Evolutionary conservation across 2,329 filamentous ascomycete species (phyloP).

Genomic region (Penicillium griseofulvum): DNA sequence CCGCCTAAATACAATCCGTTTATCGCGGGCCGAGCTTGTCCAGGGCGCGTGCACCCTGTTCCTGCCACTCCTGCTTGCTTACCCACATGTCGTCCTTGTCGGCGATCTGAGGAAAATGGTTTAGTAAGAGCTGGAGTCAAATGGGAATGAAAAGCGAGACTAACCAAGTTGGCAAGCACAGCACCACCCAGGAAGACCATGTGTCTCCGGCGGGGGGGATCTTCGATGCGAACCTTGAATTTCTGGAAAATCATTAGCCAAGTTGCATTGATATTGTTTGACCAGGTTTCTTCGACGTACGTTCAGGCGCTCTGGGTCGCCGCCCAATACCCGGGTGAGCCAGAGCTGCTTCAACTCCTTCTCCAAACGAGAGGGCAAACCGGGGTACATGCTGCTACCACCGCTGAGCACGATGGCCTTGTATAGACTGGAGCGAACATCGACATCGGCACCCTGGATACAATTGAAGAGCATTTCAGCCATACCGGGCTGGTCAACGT

Average conservation of each 20-base stretch:
- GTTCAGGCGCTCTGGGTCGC: conserved; percentile 86
- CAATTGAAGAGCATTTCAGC: conserved; percentile 99
- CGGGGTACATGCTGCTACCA: conserved; percentile 98
- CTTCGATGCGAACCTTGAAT: conserved; percentile 99
- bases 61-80: conserved; percentile 92
- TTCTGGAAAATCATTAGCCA: conserved; percentile 55
- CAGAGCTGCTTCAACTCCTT: conserved; percentile 99
- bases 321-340: conserved; percentile 85
- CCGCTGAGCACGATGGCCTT: conserved; percentile 96
- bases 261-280: not conserved
- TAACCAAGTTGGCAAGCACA: conserved; percentile 86
- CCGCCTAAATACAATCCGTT: conserved; percentile 23
- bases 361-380: conserved; percentile 87
- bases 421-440: conserved; percentile 89
- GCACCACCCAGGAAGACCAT: conserved; percentile 99
- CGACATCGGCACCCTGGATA: conserved; percentile 92
- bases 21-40: conserved; percentile 92
- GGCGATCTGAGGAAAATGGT: conserved; percentile 63
- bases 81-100: conserved; percentile 99
- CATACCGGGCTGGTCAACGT: conserved; percentile 95
- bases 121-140: conserved; percentile 9
- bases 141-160: conserved; percentile 20
- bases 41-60: conserved; percentile 78
- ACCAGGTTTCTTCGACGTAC: conserved; percentile 40
- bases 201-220: conserved; percentile 90